These are phyloP conservation scores for Phytophthora hibernalis DNA, from an alignment of 352 stramenopile species.

Conservation along the genomic window DNA sequence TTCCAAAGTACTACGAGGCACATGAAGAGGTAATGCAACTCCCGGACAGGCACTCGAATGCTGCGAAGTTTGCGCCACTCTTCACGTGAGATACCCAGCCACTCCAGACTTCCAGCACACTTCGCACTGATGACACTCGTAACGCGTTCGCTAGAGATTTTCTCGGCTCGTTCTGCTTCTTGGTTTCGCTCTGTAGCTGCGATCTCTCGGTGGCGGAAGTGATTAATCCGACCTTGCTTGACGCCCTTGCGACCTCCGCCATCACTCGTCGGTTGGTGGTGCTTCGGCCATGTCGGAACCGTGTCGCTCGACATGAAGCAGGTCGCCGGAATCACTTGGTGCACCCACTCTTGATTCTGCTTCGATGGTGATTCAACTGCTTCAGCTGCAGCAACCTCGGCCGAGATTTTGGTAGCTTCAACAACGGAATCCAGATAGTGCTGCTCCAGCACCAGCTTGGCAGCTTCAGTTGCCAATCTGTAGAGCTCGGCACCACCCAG, in stretches of 20 bases:
- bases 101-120: constrained; percentile 54
- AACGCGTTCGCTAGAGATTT: constrained; percentile 17
- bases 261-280: constrained; percentile 64
- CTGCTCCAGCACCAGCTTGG: constrained; percentile 79
- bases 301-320: constrained; percentile 67
- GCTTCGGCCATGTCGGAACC: constrained; percentile 62
- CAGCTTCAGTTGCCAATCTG: constrained; percentile 70
- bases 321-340: constrained; percentile 40
- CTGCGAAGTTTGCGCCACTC: constrained; percentile 70
- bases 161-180: constrained; percentile 26
- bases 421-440: constrained; percentile 66
- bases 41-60: constrained; percentile 69
- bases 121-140: constrained; percentile 26
- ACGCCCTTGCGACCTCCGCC: constrained; percentile 54
- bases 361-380: constrained; percentile 21
- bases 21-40: constrained; percentile 85
- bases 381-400: constrained; percentile 29
- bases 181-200: constrained; percentile 33
- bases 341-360: constrained; percentile 18
- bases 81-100: constrained; percentile 70
- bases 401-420: constrained; percentile 56
- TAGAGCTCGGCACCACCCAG: constrained; percentile 73
- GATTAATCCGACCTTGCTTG: constrained; percentile 72
- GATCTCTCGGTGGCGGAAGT: constrained; percentile 59
- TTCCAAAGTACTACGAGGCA: constrained; percentile 70